These are phyloP conservation scores for Rubroboletus satanas DNA, from an alignment of 768 basidiomycete genomes.

Conservation along the genomic window DNA sequence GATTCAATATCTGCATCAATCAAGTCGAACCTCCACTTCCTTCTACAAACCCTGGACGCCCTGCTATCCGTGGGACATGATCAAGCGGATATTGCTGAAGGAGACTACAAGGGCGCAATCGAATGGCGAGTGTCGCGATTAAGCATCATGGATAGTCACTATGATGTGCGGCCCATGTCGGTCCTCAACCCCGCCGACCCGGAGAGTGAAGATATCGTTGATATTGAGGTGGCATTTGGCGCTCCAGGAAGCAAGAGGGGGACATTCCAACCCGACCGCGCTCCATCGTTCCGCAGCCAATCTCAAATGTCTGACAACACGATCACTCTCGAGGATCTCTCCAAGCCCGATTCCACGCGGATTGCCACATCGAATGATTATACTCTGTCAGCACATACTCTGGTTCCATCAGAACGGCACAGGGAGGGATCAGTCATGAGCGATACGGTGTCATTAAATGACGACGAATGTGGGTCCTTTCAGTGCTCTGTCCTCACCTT, in stretches of 20 bases:
- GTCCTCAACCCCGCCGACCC: conserved; percentile 39
- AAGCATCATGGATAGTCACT: conserved; percentile 53
- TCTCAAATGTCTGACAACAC: conserved; percentile 35
- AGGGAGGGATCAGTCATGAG: conserved; percentile 17
- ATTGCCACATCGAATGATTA: conserved; percentile 24
- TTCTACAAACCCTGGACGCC: conserved; percentile 58
- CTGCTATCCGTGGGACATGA: conserved; percentile 63
- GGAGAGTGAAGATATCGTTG: conserved; percentile 51
- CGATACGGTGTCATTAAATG: conserved; percentile 22
- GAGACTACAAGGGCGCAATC: conserved; percentile 71
- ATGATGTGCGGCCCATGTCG: conserved; percentile 41
- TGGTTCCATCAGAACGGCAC: conserved; percentile 21
- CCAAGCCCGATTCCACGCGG: conserved; percentile 17
- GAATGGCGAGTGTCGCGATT: conserved; percentile 74
- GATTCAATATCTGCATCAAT: conserved; percentile 50
- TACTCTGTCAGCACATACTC: conserved; percentile 23
- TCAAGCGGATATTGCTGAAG: conserved; percentile 65
- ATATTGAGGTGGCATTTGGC: conserved; percentile 51
- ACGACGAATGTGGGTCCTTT: conserved; percentile 23
- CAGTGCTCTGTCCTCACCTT: background rate
- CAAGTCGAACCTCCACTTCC: conserved; percentile 51
- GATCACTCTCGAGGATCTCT: conserved; percentile 30
- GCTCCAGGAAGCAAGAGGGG: conserved; percentile 35
- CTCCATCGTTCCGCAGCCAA: conserved; percentile 30
- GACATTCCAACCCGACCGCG: conserved; percentile 17